Percentiles rank a stretch among this genome's conserved stretches.
These are phyloP conservation scores for Strombidium stylifer DNA, from an alignment of 73 alveolate genomes.

Conservation along the genomic window DNA sequence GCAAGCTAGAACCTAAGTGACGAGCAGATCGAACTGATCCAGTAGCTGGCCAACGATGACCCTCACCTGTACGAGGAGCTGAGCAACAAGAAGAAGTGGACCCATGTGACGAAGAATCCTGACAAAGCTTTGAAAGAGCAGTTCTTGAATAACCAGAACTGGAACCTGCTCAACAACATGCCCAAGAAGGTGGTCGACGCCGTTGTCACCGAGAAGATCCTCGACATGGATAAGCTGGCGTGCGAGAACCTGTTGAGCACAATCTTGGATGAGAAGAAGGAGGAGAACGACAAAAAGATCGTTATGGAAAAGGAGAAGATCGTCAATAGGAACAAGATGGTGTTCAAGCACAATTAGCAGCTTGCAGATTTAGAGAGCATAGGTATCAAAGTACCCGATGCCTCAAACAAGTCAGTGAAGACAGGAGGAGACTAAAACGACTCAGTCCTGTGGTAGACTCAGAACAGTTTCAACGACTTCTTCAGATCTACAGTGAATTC, in stretches of 20 bases:
- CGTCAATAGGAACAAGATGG: constrained; percentile 3
- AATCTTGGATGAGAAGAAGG: not conserved
- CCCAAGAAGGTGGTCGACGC: constrained; percentile 1
- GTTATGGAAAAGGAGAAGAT: constrained; percentile 6
- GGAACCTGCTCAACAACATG: constrained; percentile 5
- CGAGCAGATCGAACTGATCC: not conserved
- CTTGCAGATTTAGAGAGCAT: no score
- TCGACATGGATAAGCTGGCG: constrained; percentile 16
- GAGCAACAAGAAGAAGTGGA: constrained; percentile 13
- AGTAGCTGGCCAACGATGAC: not conserved
- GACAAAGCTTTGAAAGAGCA: not conserved
- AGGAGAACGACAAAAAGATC: not conserved
- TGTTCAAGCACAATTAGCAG: not conserved
- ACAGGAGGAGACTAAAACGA: not conserved
- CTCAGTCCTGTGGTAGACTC: not conserved
- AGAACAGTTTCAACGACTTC: not conserved
- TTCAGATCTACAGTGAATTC: no score
- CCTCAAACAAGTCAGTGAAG: no score
- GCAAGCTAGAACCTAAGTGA: not conserved
- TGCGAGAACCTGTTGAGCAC: constrained; percentile 16
- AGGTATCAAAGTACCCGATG: no score
- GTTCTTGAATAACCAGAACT: not conserved
- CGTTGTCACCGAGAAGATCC: constrained; percentile 18
- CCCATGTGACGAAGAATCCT: constrained; percentile 12
- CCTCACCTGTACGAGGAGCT: constrained; percentile 28